Base-by-base conservation (phyloP, 2,329 filamentous ascomycete species). In the Xylariaceae sp. region DNA sequence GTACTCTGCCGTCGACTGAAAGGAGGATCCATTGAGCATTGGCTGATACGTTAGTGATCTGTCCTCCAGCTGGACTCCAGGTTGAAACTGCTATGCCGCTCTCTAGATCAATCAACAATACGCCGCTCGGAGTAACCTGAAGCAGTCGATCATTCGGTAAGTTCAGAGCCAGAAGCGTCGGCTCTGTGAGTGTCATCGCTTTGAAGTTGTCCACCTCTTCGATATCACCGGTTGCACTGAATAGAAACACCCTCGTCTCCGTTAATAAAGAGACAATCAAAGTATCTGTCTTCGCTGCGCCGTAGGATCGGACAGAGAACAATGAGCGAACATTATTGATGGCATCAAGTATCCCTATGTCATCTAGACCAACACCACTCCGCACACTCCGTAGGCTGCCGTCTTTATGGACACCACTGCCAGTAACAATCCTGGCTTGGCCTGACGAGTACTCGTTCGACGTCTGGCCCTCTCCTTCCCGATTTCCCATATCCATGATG, bases 371-470 rank as follows among this genome's bases (percentile, higher is more conserved):
- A 44, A 99, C 92, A 43, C 94, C 95, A 69, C 93, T 97, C 49
- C 94, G 83, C 18, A 99, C 91, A 67, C 91, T 96, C 55, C 94
- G 81, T 47, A 99, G 75, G 50, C 89, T 93, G 15, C 94, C 94
- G 65, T 96, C 91, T 60, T 89, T 86, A 68, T 91, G 94, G 0
- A 90, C 92, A 23, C 94, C 94, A 50, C 92, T 97, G 0, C 92
- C 93, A 2, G 93, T 92, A 9, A 99, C 91, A 56, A 99, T 89
- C 32, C 92, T 84, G 39, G 94, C 92, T 72, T 99, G 93, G 0
- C 94, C 94, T 0, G 93, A 96, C 0, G 92, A 96, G 67, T 96
- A 99, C 58, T 94, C 90, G 65, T 94, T 95, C 3, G 87, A 88
- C 15, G 78, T 72, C 53, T 91, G 86, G 7, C 81, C 84, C 59